A percentile compares a stretch with the other conserved stretches of the same genome.
These are phyloP conservation scores for Tympanopsis confertula DNA, from an alignment of 2,329 filamentous ascomycete genomes.

Conservation along the genomic window DNA sequence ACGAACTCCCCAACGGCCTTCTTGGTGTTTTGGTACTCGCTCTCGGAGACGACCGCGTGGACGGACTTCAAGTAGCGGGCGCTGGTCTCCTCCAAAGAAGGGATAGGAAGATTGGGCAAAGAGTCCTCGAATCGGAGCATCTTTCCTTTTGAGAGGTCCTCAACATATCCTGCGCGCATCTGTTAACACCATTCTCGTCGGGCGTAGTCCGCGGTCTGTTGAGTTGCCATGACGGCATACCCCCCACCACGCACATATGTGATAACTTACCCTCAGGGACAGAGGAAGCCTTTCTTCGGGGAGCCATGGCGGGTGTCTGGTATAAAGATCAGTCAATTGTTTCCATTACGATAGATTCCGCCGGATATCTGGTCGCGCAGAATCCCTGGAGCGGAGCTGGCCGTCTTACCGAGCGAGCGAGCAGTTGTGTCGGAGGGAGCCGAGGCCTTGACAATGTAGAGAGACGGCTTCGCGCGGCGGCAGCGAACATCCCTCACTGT, in stretches of 20 bases:
- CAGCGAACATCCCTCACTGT: constrained; percentile 24
- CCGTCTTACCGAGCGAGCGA: constrained; percentile 16
- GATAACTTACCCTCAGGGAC: constrained; percentile 27
- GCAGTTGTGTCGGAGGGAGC: constrained; percentile 16
- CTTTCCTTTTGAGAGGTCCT: constrained; percentile 48
- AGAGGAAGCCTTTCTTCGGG: constrained; percentile 25
- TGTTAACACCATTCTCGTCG: not conserved
- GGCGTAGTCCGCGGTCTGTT: too few species aligned
- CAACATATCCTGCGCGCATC: constrained; percentile 42
- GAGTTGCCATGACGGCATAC: constrained; percentile 1
- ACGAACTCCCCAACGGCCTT: constrained; percentile 50
- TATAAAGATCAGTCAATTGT: not conserved
- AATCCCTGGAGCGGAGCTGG: too few species aligned
- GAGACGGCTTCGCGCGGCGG: constrained; percentile 26
- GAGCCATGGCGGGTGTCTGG: constrained; percentile 11
- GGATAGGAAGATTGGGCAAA: constrained; percentile 48
- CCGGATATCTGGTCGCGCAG: too few species aligned
- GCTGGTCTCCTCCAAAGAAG: constrained; percentile 51
- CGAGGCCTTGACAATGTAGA: constrained; percentile 23
- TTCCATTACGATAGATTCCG: too few species aligned
- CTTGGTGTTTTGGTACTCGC: constrained; percentile 46
- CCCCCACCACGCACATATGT: constrained; percentile 8
- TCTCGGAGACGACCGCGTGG: constrained; percentile 45
- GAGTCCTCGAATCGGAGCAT: constrained; percentile 60
- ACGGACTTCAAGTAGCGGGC: constrained; percentile 56